These are phyloP conservation scores for Grosmannia huntii DNA, from an alignment of 2,329 filamentous ascomycete genomes.

Conservation along the genomic window DNA sequence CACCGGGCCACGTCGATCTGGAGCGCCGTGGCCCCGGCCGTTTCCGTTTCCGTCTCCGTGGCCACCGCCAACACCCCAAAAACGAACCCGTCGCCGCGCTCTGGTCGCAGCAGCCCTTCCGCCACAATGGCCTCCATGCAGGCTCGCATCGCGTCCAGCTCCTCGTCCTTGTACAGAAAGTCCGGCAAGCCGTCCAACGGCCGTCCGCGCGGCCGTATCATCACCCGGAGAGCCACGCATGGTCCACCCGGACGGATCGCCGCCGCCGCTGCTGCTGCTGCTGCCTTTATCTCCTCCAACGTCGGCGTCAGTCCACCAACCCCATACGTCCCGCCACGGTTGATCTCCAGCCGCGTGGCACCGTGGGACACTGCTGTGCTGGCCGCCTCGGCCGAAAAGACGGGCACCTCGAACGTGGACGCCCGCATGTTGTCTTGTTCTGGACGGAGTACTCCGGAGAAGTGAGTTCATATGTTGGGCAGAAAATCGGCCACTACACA, in stretches of 20 bases:
- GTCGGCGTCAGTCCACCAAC: constrained; percentile 39
- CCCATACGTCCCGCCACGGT: constrained; percentile 35
- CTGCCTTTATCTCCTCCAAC: constrained; percentile 22
- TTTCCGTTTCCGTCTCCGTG: background rate
- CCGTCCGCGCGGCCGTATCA: constrained; percentile 39
- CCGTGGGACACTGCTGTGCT: constrained; percentile 27
- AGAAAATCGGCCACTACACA: too few relatives aligned
- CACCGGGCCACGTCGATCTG: constrained; percentile 30
- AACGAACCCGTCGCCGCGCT: constrained; percentile 41
- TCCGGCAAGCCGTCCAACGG: constrained; percentile 19
- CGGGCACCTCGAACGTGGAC: constrained; percentile 30
- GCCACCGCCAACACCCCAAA: constrained; percentile 32
- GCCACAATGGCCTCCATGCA: constrained; percentile 25
- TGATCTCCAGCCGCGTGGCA: constrained; percentile 40
- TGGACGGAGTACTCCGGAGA: too few relatives aligned
- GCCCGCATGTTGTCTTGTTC: background rate
- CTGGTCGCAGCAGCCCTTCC: constrained; percentile 22
- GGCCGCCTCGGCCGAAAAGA: constrained; percentile 34
- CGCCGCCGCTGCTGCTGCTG: constrained; percentile 9
- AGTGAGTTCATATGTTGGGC: too few relatives aligned
- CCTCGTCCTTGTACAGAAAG: constrained; percentile 34
- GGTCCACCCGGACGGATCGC: constrained; percentile 6
- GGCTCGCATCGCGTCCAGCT: constrained; percentile 30
- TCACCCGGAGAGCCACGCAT: constrained; percentile 33
- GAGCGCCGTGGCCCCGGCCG: background rate